Evolutionary conservation across 352 stramenopile species (phyloP), one percentile per base, ranked within the genome.

Genomic region (Phytophthora constricta): DNA sequence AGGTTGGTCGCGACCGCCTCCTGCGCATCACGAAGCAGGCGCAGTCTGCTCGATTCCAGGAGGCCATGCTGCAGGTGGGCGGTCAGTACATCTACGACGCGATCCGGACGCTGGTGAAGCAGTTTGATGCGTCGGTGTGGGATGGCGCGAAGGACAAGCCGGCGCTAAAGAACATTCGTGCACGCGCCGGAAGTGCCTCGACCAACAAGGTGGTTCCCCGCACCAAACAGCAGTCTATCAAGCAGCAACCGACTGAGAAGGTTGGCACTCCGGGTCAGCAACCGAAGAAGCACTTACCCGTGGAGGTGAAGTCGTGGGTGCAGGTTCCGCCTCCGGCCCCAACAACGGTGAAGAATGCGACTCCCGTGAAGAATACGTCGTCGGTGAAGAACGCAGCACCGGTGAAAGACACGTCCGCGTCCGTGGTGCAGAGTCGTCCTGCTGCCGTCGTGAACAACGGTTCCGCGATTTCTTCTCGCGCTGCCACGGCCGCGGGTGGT

Each of bases 11-110:
- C 5, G 26, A 53, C 19, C 43, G 53, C 34, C 19, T 72, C 2
- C 39, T 50, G 42, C 45, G 58, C 10, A 68, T 72, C 58, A 34
- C 41, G 13, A 55, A 52, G 17, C 58, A 68, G 27, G 28, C 52
- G 16, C 65, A 72, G 47, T 72, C 65, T 5, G 33, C 52, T 20
- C 60, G 61, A 46, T 72, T 72, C 39, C 58, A 72, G 39, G 59
- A 68, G 13, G 19, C 64, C n/a, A 72, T 68, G 51, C 33, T 55
- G 37, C 58, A 72, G n/a, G 42, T 68, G n/a, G 19, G 22, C 4
- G 65, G 65, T 1, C 34, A 61, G 5, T 43, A 68, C 23, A n/a
- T 72, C 13, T 72, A 69, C 27, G 52, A 72, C 26, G 31, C 58
- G 2, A 68, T 68, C 9, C 65, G 58, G 2, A 47, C 45, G 31